Evolutionary conservation across 768 basidiomycete genomes (phyloP).

Genomic region (Clavulina sp.): DNA sequence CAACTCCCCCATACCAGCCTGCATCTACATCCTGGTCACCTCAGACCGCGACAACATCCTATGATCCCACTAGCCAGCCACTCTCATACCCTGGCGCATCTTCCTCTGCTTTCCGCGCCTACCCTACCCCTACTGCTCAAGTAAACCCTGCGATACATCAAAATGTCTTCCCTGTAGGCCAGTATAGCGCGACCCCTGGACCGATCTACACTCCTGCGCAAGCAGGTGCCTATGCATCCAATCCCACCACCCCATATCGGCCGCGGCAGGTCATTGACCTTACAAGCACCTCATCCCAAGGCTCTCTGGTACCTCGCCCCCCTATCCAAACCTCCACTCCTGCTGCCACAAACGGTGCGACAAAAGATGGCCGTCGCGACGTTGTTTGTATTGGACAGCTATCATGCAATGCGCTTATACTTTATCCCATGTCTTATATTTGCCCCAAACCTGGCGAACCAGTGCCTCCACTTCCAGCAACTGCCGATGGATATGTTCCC

Average conservation of each 20-base stretch:
- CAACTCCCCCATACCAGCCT: background rate
- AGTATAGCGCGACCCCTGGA: background rate
- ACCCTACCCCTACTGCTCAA: conserved; percentile 17
- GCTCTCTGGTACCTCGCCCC: conserved; percentile 3
- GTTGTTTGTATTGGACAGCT: conserved; percentile 72
- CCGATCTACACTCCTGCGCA: background rate
- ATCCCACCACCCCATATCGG: conserved; percentile 17
- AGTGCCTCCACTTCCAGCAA: conserved; percentile 7
- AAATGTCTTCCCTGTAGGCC: background rate
- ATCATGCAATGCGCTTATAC: conserved; percentile 61
- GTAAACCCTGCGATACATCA: background rate
- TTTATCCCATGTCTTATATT: conserved; percentile 66
- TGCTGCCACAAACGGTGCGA: background rate
- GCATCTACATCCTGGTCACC: background rate
- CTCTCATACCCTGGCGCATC: conserved; percentile 23
- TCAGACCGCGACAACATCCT: background rate
- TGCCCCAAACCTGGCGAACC: conserved; percentile 8
- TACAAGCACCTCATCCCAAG: conserved; percentile 7
- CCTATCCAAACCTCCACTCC: background rate
- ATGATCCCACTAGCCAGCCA: too few relatives aligned
- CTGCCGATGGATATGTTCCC: conserved; percentile 44
- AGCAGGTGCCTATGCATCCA: conserved; percentile 4
- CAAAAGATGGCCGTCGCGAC: conserved; percentile 7
- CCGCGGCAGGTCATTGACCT: conserved; percentile 3
- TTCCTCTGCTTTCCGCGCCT: conserved; percentile 15